Percentiles rank a stretch among this genome's conserved stretches.
These are phyloP conservation scores for Saccharum spontaneum DNA, from an alignment of 176 grass and related monocot genomes.

Conservation along the genomic window DNA sequence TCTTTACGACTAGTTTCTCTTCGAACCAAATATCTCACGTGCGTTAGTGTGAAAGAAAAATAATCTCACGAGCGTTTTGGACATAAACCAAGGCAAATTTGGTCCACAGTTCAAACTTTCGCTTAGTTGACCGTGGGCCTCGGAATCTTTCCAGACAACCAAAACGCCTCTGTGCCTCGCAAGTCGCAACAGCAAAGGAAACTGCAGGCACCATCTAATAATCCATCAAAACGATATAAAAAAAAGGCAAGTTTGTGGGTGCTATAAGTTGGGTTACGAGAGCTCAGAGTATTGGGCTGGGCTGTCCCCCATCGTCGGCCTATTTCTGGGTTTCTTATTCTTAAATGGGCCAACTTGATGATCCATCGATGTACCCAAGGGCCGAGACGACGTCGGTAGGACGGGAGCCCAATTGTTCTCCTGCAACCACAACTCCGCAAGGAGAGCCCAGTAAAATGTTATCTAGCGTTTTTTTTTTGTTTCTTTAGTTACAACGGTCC, in stretches of 20 bases:
- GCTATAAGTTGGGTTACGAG: not conserved
- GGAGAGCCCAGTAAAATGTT: not conserved
- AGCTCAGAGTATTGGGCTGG: not conserved
- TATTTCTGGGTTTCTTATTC: not conserved
- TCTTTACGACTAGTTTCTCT: too few relatives aligned
- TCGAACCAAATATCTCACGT: too few relatives aligned
- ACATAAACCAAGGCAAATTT: too few relatives aligned
- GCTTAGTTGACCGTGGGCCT: too few relatives aligned
- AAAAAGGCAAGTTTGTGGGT: not conserved
- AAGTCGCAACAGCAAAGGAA: not conserved
- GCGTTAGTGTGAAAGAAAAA: too few relatives aligned
- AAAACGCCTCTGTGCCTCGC: not conserved
- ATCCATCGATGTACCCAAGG: too few relatives aligned
- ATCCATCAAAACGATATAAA: not conserved
- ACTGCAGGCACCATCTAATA: not conserved
- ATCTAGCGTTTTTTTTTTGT: too few relatives aligned
- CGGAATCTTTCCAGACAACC: not conserved
- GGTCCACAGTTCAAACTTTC: too few relatives aligned
- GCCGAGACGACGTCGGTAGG: not conserved
- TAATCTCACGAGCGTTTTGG: too few relatives aligned
- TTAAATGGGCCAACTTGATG: not conserved
- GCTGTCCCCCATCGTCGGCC: not conserved
- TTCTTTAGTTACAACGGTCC: not conserved
- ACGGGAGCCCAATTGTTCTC: not conserved
- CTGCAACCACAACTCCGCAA: not conserved